phyloP scores from a whole-genome alignment of 2,329 filamentous ascomycete genomes.

The Colletotrichum navitas region DNA sequence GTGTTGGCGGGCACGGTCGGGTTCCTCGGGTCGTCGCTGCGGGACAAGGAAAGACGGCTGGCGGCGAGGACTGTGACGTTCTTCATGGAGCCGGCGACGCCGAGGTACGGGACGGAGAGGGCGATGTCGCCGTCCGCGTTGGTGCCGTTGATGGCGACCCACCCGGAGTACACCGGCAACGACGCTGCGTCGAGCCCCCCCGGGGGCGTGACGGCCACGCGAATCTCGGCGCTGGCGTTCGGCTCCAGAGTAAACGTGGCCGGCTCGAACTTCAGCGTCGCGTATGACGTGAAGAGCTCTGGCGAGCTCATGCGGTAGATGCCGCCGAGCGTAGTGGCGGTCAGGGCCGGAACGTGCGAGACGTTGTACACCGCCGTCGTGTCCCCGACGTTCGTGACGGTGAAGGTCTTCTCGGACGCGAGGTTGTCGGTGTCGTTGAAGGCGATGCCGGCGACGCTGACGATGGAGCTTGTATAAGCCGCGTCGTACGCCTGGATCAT shows the following conservation, averaged over 20 bases:
- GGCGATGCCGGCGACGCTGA: conserved; percentile 67
- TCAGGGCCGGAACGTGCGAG: conserved; percentile 62
- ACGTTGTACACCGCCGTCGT: conserved; percentile 64
- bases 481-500: conserved; percentile 71
- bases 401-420: conserved; percentile 61
- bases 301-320: conserved; percentile 62
- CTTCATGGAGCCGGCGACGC: conserved; percentile 32
- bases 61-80: conserved; percentile 31
- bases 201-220: conserved; percentile 59
- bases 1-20: conserved; percentile 20
- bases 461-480: conserved; percentile 64
- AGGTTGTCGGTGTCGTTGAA: conserved; percentile 75
- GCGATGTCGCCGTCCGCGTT: conserved; percentile 47
- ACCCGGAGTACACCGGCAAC: conserved; percentile 60
- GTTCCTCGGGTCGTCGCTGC: conserved; percentile 26
- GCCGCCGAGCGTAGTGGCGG: conserved; percentile 45
- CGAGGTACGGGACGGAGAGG: conserved; percentile 35
- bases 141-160: conserved; percentile 55
- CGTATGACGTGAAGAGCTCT: conserved; percentile 48
- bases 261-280: conserved; percentile 38
- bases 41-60: conserved; percentile 7
- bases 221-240: conserved; percentile 57
- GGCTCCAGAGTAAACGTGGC: conserved; percentile 24
- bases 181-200: conserved; percentile 47
- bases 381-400: conserved; percentile 65